phyloP scores from a whole-genome alignment of 2,329 filamentous ascomycete genomes.

The Stagonosporopsis chrysanthemi region DNA sequence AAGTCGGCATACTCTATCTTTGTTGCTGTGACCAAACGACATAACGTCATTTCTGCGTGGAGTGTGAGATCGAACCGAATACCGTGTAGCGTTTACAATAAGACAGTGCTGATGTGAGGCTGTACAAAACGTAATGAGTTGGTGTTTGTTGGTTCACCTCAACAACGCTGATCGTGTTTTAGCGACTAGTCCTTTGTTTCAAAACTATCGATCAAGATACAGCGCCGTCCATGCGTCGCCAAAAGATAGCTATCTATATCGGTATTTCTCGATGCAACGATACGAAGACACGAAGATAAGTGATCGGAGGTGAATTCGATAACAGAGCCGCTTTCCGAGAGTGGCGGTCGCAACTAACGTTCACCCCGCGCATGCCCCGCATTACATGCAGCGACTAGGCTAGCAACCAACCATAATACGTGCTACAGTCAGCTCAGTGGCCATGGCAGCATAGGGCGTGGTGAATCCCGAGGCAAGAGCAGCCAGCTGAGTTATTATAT shows the following conservation, averaged over 20 bases:
- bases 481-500: not conserved
- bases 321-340: slow-evolving; percentile 7
- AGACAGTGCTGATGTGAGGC: not conserved
- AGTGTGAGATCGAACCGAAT: not conserved
- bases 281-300: not conserved
- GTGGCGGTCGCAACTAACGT: slow-evolving; percentile 12
- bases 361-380: slow-evolving; percentile 18
- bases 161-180: not conserved
- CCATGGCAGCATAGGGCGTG: slow-evolving; percentile 1
- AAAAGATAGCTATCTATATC: not conserved
- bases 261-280: not conserved
- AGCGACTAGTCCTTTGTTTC: not conserved
- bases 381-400: not conserved
- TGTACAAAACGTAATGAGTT: not conserved
- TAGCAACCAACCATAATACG: slow-evolving; percentile 9
- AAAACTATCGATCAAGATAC: not conserved
- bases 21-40: not conserved
- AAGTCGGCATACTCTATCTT: not conserved
- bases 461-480: slow-evolving; percentile 14
- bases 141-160: not conserved
- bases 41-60: not conserved
- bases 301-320: not conserved
- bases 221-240: not conserved
- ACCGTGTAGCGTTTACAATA: not conserved
- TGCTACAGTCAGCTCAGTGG: slow-evolving; percentile 12